Evolutionary conservation across 208 protist genomes (phyloP), one percentile per base, ranked within the genome.

Genomic region (Trypanosoma theileri): DNA sequence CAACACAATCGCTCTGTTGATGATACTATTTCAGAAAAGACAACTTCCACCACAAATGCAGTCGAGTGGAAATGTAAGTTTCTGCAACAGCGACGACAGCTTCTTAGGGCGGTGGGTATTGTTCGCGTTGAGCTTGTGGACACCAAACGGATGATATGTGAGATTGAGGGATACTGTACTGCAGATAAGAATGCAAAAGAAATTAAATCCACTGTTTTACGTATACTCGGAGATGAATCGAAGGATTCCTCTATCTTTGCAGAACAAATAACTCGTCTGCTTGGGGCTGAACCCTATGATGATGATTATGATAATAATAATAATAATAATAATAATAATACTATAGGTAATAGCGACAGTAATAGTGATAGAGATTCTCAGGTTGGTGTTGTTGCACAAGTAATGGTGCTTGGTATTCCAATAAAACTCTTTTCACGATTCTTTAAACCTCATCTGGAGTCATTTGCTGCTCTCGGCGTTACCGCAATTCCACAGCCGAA

Each of bases 401-500:
- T 95, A 8, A 92, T 95, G 65, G 35, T 92, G 19, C 75, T 95
- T 6, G 90, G 90, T n/a, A 42, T 95, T 24, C 90, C 90, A 0
- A 60, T 95, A 1, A 24, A 60, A 10, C 73, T 93, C 35, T 95
- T 85, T 69, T 82, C 80, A 9, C 72, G 70, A 31, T 92, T 88
- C 80, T 95, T 95, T 60, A 59, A 74, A 31, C 14, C 35, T 4
- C 69, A 81, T 64, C 58, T 86, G 8, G 54, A 66, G 26, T 61
- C 59, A 9, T 80, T 93, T 31, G 76, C 85, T 24, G 51, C 64
- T 12, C 65, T 75, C 14, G 87, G 87, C 0, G 87, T 95, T 46
- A 77, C 80, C 57, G 82, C 83, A 19, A 83, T 95, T 67, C 80
- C 87, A n/a, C 90, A 95, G 72, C 90, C 90, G 24, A 95, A 95